These are phyloP conservation scores for Candida loeiensis DNA, from an alignment of 805 yeast species.

Conservation along the genomic window DNA sequence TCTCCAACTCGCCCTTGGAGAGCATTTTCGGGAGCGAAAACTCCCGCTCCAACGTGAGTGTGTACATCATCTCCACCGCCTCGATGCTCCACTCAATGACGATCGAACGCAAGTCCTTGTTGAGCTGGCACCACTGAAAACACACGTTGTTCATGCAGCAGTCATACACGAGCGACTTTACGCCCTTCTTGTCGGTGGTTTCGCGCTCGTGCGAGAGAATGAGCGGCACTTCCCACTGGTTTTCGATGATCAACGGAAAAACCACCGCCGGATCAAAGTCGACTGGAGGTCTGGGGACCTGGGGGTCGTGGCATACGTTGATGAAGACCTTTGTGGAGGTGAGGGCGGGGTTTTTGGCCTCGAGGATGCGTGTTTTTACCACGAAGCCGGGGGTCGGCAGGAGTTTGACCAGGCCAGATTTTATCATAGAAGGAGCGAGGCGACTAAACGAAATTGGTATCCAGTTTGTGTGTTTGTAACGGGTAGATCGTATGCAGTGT, in stretches of 20 bases:
- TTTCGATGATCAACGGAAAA: slow-evolving; percentile 60
- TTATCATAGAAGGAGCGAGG: no score
- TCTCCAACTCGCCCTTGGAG: slow-evolving; percentile 59
- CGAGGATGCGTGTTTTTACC: slow-evolving; percentile 55
- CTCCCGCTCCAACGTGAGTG: slow-evolving; percentile 56
- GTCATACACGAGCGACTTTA: slow-evolving; percentile 63
- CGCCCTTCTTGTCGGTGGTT: slow-evolving; percentile 69
- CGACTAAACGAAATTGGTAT: no score
- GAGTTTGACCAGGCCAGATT: slow-evolving; percentile 17
- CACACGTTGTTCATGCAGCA: slow-evolving; percentile 71
- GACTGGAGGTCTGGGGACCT: slow-evolving; percentile 59
- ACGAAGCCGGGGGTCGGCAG: slow-evolving; percentile 71
- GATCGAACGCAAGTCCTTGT: slow-evolving; percentile 58
- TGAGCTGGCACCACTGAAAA: slow-evolving; percentile 57
- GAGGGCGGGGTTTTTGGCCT: slow-evolving; percentile 23
- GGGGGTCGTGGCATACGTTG: slow-evolving; percentile 65
- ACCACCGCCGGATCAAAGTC: slow-evolving; percentile 56
- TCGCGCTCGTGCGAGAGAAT: slow-evolving; percentile 57
- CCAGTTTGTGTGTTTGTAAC: no score
- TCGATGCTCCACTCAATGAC: slow-evolving; percentile 83
- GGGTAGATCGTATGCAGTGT: no score
- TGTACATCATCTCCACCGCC: slow-evolving; percentile 58
- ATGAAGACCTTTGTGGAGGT: slow-evolving; percentile 65
- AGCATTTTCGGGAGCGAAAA: slow-evolving; percentile 67
- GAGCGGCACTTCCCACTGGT: slow-evolving; percentile 84